Evolutionary conservation across 495 filamentous ascomycete species (phyloP), one percentile per base, ranked within the genome.

Genomic region (Rusavskia elegans): DNA sequence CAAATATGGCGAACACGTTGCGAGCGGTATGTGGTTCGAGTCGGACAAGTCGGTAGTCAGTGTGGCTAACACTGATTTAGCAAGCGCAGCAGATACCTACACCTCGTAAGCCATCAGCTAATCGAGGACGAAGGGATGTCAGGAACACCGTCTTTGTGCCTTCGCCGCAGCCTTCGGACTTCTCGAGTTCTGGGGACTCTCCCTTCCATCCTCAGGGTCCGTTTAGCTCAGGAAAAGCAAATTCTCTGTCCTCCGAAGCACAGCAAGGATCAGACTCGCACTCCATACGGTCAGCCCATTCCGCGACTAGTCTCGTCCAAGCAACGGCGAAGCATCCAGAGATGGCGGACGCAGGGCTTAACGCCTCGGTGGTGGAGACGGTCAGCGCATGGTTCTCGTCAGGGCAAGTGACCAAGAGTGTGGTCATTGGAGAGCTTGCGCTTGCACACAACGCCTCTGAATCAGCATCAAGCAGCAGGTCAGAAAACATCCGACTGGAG

Each of bases 291-390:
- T 99, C 93, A 16, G 83, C 83, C 7, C 84, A 86, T 48, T 95
- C 90, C 2, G 63, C 86, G 32, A 82, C 79, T 39, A 84, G 80
- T 51, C 68, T 74, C 23, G 59, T 68, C 17, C 74, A 71, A 35
- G 62, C 73, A 10, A 67, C 66, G 13, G 70, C 80, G 11, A 79
- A 78, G 55, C 93, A 99, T 62, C 83, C 88, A 0, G 88, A 97
- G 14, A 76, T 96, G 64, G 76, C 82, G 50, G 76, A 80, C 40
- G 75, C 82, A 11, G 93, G 93, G 8, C 67, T 99, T 38, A 94
- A 89, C 60, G 82, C 88, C 6, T 97, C 93, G 9, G 72, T 97
- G 45, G 82, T 97, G 51, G 93, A 99, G 63, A 93, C 86, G 0
- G 81, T 96, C 52, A 92, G 77, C 58, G 85, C 87, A 35, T 80